phyloP scores from a whole-genome alignment of 1,139 yeast genomes.

The Taphrina sp. region DNA sequence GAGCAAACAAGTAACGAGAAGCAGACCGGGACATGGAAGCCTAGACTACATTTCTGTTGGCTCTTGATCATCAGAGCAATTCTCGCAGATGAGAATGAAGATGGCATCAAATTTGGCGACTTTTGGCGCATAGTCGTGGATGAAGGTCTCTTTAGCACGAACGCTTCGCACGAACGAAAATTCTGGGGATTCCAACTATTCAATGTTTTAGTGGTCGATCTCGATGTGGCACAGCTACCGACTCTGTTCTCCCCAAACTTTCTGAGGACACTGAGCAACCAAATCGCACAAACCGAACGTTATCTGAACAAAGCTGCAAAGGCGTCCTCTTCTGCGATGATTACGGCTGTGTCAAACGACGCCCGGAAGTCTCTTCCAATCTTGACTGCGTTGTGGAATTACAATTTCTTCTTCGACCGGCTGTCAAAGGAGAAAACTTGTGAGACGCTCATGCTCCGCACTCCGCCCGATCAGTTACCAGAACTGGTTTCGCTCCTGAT shows the following conservation, averaged over 20 bases:
- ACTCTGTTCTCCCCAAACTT: slow-evolving; percentile 66
- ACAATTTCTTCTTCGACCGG: slow-evolving; percentile 60
- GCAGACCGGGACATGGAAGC: slow-evolving; percentile 71
- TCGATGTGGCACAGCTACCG: slow-evolving; percentile 45
- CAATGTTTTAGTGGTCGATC: slow-evolving; percentile 48
- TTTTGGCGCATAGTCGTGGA: slow-evolving; percentile 83
- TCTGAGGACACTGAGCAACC: slow-evolving; percentile 73
- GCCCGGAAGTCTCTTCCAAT: slow-evolving; percentile 4
- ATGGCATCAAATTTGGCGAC: slow-evolving; percentile 53
- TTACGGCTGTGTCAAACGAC: slow-evolving; percentile 4
- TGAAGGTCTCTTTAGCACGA: slow-evolving; percentile 70
- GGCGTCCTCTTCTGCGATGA: slow-evolving; percentile 35
- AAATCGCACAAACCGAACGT: slow-evolving; percentile 65
- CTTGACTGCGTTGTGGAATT: slow-evolving; percentile 6
- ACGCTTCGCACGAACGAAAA: slow-evolving; percentile 81
- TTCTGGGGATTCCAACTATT: slow-evolving; percentile 82
- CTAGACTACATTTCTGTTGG: slow-evolving; percentile 85
- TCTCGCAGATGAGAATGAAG: slow-evolving; percentile 33
- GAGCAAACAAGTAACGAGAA: slow-evolving; percentile 40
- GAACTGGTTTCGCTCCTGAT: slow-evolving; percentile 45
- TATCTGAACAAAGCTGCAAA: slow-evolving; percentile 66
- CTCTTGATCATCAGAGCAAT: slow-evolving; percentile 50
- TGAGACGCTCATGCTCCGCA: slow-evolving; percentile 48
- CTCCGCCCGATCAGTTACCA: slow-evolving; percentile 42
- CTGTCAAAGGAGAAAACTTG: slow-evolving; percentile 71